A percentile compares a stretch with the other conserved stretches of the same genome.
These are phyloP conservation scores for Yamadazyma blattariae DNA, from an alignment of 1,139 yeast species.

Conservation along the genomic window DNA sequence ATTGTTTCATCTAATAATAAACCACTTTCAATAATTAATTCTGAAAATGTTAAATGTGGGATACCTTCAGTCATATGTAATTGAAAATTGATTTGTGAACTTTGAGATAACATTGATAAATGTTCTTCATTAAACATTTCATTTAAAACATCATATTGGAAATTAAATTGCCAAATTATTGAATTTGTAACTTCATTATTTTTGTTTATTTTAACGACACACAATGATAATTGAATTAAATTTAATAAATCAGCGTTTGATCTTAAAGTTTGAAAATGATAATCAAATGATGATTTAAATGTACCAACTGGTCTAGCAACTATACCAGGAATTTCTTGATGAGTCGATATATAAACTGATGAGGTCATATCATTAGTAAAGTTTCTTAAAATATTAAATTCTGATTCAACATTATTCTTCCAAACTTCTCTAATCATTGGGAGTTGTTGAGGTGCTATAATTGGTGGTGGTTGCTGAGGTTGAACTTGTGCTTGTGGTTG, in stretches of 20 bases:
- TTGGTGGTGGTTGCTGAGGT: slow-evolving; percentile 6
- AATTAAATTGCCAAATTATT: slow-evolving; percentile 94
- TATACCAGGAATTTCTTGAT: slow-evolving; percentile 94
- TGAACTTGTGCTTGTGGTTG: slow-evolving; percentile 9
- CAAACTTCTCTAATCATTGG: slow-evolving; percentile 72
- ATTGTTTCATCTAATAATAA: slow-evolving; percentile 68
- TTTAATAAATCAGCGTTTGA: slow-evolving; percentile 85
- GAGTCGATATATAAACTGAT: slow-evolving; percentile 59
- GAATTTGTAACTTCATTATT: slow-evolving; percentile 65
- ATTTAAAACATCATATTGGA: slow-evolving; percentile 67
- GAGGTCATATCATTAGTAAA: slow-evolving; percentile 65
- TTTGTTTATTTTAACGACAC: slow-evolving; percentile 67
- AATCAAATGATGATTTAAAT: slow-evolving; percentile 84
- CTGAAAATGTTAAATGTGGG: slow-evolving; percentile 77
- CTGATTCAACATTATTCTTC: slow-evolving; percentile 80
- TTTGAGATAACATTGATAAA: slow-evolving; percentile 64
- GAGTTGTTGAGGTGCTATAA: slow-evolving; percentile 12
- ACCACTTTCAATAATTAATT: slow-evolving; percentile 82
- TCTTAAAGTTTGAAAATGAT: slow-evolving; percentile 93
- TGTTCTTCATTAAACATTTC: slow-evolving; percentile 86
- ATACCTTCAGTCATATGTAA: slow-evolving; percentile 79
- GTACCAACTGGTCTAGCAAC: slow-evolving; percentile 97
- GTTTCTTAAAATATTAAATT: slow-evolving; percentile 70
- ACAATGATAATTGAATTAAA: slow-evolving; percentile 83
- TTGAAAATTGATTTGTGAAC: slow-evolving; percentile 81